Evolutionary conservation across 441 rosid genomes (phyloP).

Genomic region (Capsella rubella): DNA sequence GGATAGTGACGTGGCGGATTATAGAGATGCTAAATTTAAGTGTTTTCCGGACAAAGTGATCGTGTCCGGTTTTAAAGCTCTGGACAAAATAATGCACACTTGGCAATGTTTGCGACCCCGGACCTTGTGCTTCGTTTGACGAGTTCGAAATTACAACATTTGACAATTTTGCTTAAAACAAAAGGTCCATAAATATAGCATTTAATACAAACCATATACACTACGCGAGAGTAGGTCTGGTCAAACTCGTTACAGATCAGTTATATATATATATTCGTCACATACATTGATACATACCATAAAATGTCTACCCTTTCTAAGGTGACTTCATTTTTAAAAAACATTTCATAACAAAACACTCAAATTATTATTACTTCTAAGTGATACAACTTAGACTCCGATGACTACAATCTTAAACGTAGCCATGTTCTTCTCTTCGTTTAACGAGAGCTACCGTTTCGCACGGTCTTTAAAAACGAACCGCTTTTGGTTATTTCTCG

Average conservation of each 20-base stretch:
- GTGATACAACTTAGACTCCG: slow-evolving; percentile 31
- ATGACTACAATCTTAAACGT: not conserved
- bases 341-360: not conserved
- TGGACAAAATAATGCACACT: slow-evolving; percentile 33
- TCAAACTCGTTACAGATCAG: slow-evolving; percentile 10
- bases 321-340: not conserved
- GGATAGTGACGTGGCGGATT: not conserved
- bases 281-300: not conserved
- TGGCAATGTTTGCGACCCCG: slow-evolving; percentile 28
- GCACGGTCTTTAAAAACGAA: slow-evolving; percentile 60
- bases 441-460: slow-evolving; percentile 40
- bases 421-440: not conserved
- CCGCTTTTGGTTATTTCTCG: slow-evolving; percentile 77
- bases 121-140: slow-evolving; percentile 19
- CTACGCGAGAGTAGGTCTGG: not conserved
- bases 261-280: slow-evolving; percentile 17
- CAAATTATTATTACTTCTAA: slow-evolving; percentile 5
- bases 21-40: slow-evolving; percentile 1
- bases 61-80: not conserved
- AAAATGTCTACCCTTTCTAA: slow-evolving; percentile 2
- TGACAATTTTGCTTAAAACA: not conserved
- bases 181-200: not conserved
- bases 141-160: slow-evolving; percentile 19
- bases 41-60: slow-evolving; percentile 7
- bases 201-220: slow-evolving; percentile 16